These are phyloP conservation scores for Suillus bovinus DNA, from an alignment of 768 basidiomycete species.

Conservation along the genomic window DNA sequence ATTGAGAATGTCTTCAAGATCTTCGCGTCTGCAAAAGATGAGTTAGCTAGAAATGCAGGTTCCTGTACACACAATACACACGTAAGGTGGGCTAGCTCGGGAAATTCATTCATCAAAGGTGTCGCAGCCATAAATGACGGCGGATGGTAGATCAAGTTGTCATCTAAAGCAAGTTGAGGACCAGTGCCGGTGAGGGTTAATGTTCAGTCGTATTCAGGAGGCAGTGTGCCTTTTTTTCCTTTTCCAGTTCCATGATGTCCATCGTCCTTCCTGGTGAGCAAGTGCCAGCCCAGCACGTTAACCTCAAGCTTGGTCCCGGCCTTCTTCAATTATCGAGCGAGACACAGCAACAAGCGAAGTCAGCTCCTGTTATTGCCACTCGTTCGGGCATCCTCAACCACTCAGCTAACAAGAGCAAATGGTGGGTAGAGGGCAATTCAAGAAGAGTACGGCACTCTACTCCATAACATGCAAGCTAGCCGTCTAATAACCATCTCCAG, in stretches of 20 bases:
- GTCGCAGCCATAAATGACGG: conserved; percentile 29
- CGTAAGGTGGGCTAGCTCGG: conserved; percentile 74
- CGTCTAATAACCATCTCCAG: conserved; percentile 39
- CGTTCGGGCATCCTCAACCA: conserved; percentile 71
- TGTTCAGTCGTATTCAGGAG: not conserved
- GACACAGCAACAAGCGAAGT: conserved; percentile 32
- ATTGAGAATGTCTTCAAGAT: conserved; percentile 84
- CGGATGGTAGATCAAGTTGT: not conserved
- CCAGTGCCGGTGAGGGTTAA: too few relatives aligned
- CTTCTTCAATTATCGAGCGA: conserved; percentile 49
- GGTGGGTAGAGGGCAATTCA: conserved; percentile 89
- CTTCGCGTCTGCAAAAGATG: conserved; percentile 62
- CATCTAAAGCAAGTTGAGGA: not conserved
- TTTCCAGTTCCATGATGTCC: conserved; percentile 49
- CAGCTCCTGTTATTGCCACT: conserved; percentile 51
- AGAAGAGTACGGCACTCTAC: conserved; percentile 67
- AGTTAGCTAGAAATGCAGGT: conserved; percentile 13
- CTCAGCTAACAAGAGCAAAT: conserved; percentile 70
- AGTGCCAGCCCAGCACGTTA: conserved; percentile 72
- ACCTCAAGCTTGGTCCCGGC: conserved; percentile 87
- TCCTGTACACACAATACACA: conserved; percentile 39
- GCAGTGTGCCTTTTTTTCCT: conserved; percentile 5
- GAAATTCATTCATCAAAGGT: conserved; percentile 62
- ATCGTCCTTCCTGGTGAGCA: conserved; percentile 81
- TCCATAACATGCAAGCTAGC: not conserved